Conservation (phyloP, 108 stramenopile species). For the Fistulifera pelliculosa region DNA sequence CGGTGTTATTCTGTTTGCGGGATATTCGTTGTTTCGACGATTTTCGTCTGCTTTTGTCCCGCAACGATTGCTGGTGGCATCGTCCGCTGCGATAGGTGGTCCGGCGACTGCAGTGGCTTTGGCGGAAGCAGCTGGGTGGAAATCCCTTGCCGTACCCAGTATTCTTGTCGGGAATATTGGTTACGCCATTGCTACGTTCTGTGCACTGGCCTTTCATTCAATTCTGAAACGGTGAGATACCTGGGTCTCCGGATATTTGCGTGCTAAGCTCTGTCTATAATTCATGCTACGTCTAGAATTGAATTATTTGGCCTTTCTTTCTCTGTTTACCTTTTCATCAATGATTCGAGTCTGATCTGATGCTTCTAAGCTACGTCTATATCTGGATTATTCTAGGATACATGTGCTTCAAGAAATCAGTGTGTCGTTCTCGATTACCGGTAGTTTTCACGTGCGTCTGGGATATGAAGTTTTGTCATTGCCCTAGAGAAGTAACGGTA, state of each 20-base stretch:
- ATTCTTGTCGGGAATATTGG: slow-evolving; percentile 75
- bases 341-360: no score
- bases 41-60: slow-evolving; percentile 18
- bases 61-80: slow-evolving; percentile 63
- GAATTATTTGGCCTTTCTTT: no score
- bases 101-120: slow-evolving; percentile 76
- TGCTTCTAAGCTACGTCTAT: no score
- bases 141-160: slow-evolving; percentile 51
- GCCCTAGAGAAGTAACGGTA: no score
- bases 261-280: no score
- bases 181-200: slow-evolving; percentile 63
- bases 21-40: slow-evolving; percentile 19
- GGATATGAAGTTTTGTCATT: no score
- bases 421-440: no score
- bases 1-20: slow-evolving; percentile 31
- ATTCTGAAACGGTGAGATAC: background rate
- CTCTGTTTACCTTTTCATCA: no score
- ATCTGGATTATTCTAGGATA: no score
- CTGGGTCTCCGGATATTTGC: background rate
- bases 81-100: slow-evolving; percentile 76
- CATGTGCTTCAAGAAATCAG: no score
- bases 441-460: no score
- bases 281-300: no score
- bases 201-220: slow-evolving; percentile 19
- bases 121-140: slow-evolving; percentile 57